Conservation (phyloP, 2,329 filamentous ascomycete species). For the Nigrospora sphaerica region DNA sequence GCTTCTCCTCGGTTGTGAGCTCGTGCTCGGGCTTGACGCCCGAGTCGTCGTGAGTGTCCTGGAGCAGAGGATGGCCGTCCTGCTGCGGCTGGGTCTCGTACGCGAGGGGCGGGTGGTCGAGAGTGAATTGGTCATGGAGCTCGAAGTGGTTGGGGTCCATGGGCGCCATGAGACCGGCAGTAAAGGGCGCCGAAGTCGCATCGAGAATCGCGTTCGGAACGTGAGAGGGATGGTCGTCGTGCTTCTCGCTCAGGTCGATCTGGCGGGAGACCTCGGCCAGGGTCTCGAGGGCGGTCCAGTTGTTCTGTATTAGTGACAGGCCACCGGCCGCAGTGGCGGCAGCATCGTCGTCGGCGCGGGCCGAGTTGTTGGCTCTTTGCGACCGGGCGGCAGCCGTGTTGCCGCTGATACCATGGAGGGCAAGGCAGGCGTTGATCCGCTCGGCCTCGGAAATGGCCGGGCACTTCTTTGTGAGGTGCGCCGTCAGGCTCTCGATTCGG, state of each 20-base stretch:
- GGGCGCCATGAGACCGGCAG: constrained; percentile 3
- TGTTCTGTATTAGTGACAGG: constrained; percentile 23
- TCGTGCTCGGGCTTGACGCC: constrained; percentile 16
- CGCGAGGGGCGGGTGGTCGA: constrained; percentile 46
- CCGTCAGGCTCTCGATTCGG: constrained; percentile 73
- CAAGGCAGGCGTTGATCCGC: constrained; percentile 66
- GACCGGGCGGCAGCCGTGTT: constrained; percentile 5
- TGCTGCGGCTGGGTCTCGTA: constrained; percentile 28
- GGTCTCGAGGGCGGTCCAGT: constrained; percentile 77
- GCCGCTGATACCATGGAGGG: constrained; percentile 56
- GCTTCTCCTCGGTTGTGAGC: constrained; percentile 40
- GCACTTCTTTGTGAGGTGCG: constrained; percentile 81
- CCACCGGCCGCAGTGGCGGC: constrained; percentile 4
- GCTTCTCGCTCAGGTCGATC: constrained; percentile 60
- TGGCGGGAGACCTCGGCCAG: constrained; percentile 83
- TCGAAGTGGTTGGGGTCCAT: constrained; percentile 21
- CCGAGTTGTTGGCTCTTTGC: neutral
- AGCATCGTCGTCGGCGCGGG: neutral
- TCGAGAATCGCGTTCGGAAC: constrained; percentile 29
- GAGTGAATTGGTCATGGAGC: constrained; percentile 50
- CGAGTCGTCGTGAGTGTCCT: neutral
- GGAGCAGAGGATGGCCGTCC: neutral
- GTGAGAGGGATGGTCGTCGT: constrained; percentile 41
- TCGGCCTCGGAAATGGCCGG: constrained; percentile 69
- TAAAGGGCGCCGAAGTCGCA: constrained; percentile 1